Percentiles rank a stretch among this genome's conserved stretches.
phyloP scores from a whole-genome alignment of 176 grass and related monocot species.

The Ananas comosus region DNA sequence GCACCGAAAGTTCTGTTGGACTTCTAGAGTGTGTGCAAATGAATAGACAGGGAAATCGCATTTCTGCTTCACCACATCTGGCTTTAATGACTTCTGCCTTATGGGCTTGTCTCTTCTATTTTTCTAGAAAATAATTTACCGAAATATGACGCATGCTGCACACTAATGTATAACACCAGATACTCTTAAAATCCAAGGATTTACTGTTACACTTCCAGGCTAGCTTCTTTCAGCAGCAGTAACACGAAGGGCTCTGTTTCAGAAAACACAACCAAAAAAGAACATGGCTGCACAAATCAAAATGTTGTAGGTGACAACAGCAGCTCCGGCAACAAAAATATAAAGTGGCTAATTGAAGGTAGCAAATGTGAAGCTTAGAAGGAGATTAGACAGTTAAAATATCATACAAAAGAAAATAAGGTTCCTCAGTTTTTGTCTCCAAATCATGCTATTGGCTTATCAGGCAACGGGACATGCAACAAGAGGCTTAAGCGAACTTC shows the following conservation, averaged over 20 bases:
- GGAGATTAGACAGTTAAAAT: no score
- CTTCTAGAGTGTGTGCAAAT: background rate
- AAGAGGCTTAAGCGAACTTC: background rate
- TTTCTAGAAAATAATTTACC: no score
- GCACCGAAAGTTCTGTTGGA: background rate
- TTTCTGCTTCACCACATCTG: background rate
- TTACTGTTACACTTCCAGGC: background rate
- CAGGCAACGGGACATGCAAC: background rate
- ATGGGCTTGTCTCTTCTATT: no score
- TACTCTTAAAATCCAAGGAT: background rate
- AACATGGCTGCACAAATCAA: background rate
- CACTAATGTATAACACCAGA: background rate
- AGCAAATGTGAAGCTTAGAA: no score
- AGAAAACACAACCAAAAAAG: background rate
- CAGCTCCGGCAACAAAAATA: background rate
- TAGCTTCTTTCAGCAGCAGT: background rate
- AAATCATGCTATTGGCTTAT: background rate
- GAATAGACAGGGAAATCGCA: background rate
- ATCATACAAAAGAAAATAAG: no score
- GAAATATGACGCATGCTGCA: background rate
- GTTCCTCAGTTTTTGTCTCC: no score
- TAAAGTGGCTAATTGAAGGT: no score
- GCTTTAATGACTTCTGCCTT: background rate
- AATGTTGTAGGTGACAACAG: background rate
- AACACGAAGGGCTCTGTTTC: background rate